Conservation (phyloP, 2,329 filamentous ascomycete species). For the Niveomyces coronatus region DNA sequence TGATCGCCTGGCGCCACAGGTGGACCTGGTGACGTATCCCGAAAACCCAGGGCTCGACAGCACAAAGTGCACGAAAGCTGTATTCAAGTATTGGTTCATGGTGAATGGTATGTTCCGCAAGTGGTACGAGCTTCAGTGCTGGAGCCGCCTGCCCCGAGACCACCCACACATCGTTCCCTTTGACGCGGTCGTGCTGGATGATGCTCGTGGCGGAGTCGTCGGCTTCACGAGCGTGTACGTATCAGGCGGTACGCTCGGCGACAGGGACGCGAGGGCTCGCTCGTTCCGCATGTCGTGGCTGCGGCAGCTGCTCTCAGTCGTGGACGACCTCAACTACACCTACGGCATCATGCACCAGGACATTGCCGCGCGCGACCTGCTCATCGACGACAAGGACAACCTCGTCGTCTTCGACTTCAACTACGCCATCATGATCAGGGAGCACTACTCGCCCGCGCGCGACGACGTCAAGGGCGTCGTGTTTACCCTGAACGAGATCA, state of each 20-base stretch:
- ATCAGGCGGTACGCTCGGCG: constrained; percentile 20
- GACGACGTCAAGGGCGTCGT: constrained; percentile 25
- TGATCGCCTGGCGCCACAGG: constrained; percentile 17
- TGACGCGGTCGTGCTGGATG: constrained; percentile 23
- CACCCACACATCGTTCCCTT: constrained; percentile 22
- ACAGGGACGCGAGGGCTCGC: constrained; percentile 17
- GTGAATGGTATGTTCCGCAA: constrained; percentile 11
- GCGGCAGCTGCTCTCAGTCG: constrained; percentile 23
- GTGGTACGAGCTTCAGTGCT: constrained; percentile 25
- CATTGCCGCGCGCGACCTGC: constrained; percentile 27
- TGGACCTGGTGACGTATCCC: constrained; percentile 18
- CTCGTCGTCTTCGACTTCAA: constrained; percentile 29
- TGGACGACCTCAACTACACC: constrained; percentile 27
- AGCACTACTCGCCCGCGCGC: constrained; percentile 12
- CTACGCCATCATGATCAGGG: constrained; percentile 16
- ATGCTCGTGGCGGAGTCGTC: constrained; percentile 19
- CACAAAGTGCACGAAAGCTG: background rate
- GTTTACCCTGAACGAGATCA: constrained; percentile 27
- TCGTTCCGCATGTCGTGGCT: constrained; percentile 27
- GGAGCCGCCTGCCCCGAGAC: constrained; percentile 20
- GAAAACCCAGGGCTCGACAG: too few species aligned
- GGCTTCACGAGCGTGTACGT: constrained; percentile 26
- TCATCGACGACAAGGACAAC: constrained; percentile 22
- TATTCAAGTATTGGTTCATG: constrained; percentile 24
- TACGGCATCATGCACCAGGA: constrained; percentile 29